phyloP scores from a whole-genome alignment of 192 early-diverging fungal species.

The Backusella macrospora region DNA sequence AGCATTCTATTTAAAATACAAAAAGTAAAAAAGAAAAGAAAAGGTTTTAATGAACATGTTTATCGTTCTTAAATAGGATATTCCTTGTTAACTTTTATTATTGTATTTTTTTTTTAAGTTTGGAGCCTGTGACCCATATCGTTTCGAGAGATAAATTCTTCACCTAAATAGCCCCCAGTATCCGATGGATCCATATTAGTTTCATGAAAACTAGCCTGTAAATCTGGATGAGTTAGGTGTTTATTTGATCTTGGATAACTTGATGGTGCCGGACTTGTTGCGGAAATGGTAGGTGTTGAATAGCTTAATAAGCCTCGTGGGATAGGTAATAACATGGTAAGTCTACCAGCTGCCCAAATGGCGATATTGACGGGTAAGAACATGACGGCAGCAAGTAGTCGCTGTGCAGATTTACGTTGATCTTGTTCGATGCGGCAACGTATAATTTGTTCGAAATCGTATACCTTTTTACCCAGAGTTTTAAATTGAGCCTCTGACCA shows the following conservation, averaged over 20 bases:
- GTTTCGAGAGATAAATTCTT: slow-evolving; percentile 7
- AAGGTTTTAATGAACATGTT: neutral
- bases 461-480: slow-evolving; percentile 54
- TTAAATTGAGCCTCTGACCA: slow-evolving; percentile 60
- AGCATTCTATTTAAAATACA: neutral
- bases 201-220: neutral
- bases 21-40: neutral
- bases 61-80: slow-evolving; percentile 4
- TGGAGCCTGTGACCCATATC: slow-evolving; percentile 13
- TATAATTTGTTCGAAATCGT: slow-evolving; percentile 56
- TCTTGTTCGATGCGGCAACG: slow-evolving; percentile 56
- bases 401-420: slow-evolving; percentile 44
- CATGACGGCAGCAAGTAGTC: slow-evolving; percentile 39
- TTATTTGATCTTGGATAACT: neutral
- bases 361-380: slow-evolving; percentile 60
- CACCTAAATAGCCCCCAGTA: neutral
- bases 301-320: slow-evolving; percentile 22
- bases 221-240: slow-evolving; percentile 22
- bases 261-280: neutral
- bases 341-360: slow-evolving; percentile 29
- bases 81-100: neutral
- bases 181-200: slow-evolving; percentile 6
- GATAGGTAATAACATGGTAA: slow-evolving; percentile 37
- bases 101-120: neutral
- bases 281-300: neutral